Percentiles rank a stretch among this genome's conserved stretches.
Evolutionary conservation across 75 land plant genomes (phyloP).

Genomic region (Ceratopteris richardii): DNA sequence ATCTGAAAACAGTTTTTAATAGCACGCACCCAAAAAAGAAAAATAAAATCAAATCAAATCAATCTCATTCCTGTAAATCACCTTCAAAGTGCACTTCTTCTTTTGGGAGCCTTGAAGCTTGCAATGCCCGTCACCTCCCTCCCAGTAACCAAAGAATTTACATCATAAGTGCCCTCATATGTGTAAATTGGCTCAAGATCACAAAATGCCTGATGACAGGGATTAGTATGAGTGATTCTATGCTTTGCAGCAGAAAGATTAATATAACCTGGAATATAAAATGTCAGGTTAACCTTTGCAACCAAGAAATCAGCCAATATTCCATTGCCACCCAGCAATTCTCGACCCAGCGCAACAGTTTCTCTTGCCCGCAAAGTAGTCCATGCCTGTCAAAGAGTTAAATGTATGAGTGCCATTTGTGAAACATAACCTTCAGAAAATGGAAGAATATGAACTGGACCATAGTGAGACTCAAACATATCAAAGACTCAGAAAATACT

Average conservation of each 20-base stretch:
- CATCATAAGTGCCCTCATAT: slow-evolving; percentile 88
- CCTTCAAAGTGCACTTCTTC: too few species aligned
- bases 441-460: too few species aligned
- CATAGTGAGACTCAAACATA: too few species aligned
- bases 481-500: too few species aligned
- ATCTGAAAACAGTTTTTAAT: too few species aligned
- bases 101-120: slow-evolving; percentile 54
- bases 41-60: too few species aligned
- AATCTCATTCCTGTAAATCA: too few species aligned
- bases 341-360: slow-evolving; percentile 77
- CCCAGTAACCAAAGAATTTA: slow-evolving; percentile 71
- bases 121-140: slow-evolving; percentile 87
- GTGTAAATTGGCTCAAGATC: slow-evolving; percentile 90
- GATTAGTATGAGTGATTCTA: not conserved
- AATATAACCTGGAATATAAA: not conserved
- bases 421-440: slow-evolving; percentile 3
- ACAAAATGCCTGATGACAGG: slow-evolving; percentile 73
- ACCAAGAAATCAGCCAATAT: slow-evolving; percentile 85
- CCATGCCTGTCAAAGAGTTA: slow-evolving; percentile 73
- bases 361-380: slow-evolving; percentile 72
- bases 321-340: slow-evolving; percentile 93
- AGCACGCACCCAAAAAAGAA: too few species aligned
- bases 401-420: slow-evolving; percentile 1
- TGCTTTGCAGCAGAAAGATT: too few species aligned
- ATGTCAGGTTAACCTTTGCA: slow-evolving; percentile 56